Conservation (phyloP, 2,329 filamentous ascomycete species). For the Orbilia blumenaviensis region DNA sequence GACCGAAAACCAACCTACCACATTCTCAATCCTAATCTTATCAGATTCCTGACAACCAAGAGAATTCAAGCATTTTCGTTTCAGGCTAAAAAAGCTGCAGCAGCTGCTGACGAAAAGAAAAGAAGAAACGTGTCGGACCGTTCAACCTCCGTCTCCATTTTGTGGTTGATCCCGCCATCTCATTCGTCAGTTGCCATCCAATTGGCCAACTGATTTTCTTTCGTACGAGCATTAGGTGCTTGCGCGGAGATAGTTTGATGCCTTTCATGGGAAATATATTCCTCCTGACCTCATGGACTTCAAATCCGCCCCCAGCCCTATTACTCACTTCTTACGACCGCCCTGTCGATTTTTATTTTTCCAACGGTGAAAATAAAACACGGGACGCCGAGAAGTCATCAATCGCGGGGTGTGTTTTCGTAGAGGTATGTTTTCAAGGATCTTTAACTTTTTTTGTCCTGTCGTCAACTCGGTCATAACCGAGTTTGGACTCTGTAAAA, state of each 20-base stretch:
- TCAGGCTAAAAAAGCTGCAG: conserved; percentile 26
- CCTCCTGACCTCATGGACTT: conserved; percentile 3
- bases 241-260: conserved; percentile 38
- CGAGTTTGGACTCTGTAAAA: not conserved
- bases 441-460: not conserved
- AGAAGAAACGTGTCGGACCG: too few relatives aligned
- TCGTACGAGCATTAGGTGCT: conserved; percentile 37
- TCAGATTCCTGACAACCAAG: conserved; percentile 28
- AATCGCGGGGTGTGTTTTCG: too few relatives aligned
- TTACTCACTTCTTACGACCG: conserved; percentile 9
- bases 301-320: too few relatives aligned
- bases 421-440: not conserved
- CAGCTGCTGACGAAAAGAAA: conserved; percentile 36
- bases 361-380: conserved; percentile 8
- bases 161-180: not conserved
- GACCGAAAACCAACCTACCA: too few relatives aligned
- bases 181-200: conserved; percentile 22
- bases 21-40: conserved; percentile 25
- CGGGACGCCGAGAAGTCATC: not conserved
- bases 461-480: not conserved
- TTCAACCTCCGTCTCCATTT: conserved; percentile 44
- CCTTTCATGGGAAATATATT: not conserved
- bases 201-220: conserved; percentile 3
- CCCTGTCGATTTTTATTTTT: not conserved
- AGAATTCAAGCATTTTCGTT: conserved; percentile 33